Evolutionary conservation across 176 grass and related monocot species (phyloP).

Genomic region (Rhynchospora tenuis): DNA sequence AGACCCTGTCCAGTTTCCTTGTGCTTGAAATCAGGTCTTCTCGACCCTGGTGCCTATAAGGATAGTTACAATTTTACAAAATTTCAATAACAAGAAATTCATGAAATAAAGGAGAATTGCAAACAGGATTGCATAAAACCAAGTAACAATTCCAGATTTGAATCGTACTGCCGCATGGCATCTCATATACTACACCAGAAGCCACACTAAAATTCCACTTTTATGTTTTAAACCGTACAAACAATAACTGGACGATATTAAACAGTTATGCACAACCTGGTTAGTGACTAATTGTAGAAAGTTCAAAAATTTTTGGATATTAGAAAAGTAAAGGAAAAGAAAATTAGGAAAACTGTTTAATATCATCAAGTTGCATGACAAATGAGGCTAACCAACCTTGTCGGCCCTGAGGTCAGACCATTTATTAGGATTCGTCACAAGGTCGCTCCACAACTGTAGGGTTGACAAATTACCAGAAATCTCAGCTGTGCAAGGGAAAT

Average conservation of each 20-base stretch:
- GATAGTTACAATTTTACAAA: neutral
- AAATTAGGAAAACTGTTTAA: neutral
- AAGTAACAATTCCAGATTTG: neutral
- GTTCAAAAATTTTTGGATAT: too few species aligned
- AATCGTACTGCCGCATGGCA: neutral
- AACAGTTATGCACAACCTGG: neutral
- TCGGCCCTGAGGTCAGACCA: conserved; percentile 75
- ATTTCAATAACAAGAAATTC: neutral
- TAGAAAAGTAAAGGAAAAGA: neutral
- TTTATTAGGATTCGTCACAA: conserved; percentile 44
- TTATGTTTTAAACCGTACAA: neutral
- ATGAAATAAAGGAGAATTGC: neutral
- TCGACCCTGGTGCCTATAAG: neutral
- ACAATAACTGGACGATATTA: neutral
- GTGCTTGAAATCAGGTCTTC: conserved; percentile 59
- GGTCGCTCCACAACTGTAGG: conserved; percentile 34
- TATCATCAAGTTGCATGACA: neutral
- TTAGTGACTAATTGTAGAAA: neutral
- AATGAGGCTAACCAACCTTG: conserved; percentile 25
- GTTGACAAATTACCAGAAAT: neutral
- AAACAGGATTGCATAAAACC: neutral
- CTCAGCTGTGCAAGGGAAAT: neutral
- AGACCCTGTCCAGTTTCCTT: conserved; percentile 36
- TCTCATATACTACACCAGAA: neutral
- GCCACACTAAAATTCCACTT: neutral